phyloP scores from a whole-genome alignment of 257 asterid species.

The Cruciata laevipes region DNA sequence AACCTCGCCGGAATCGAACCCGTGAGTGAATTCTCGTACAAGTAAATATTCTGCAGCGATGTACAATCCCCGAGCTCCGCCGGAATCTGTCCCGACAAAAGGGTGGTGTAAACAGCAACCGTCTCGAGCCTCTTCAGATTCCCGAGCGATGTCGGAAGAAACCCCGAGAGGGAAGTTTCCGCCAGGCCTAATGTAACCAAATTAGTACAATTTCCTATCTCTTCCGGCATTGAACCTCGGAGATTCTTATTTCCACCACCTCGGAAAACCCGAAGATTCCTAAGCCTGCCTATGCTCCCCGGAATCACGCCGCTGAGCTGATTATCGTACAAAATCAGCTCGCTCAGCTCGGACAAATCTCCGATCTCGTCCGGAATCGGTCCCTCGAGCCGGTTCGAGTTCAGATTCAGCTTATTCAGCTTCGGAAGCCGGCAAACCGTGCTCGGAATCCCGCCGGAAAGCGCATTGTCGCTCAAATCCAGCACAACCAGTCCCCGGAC shows the following conservation, averaged over 20 bases:
- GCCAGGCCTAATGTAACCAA: slow-evolving; percentile 56
- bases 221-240: slow-evolving; percentile 52
- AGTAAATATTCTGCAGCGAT: slow-evolving; percentile 37
- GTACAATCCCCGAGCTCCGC: slow-evolving; percentile 60
- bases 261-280: slow-evolving; percentile 43
- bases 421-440: slow-evolving; percentile 33
- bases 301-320: slow-evolving; percentile 58
- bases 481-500: slow-evolving; percentile 34
- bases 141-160: slow-evolving; percentile 58
- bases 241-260: slow-evolving; percentile 80
- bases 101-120: slow-evolving; percentile 57
- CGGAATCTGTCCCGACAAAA: slow-evolving; percentile 72
- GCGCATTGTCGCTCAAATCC: slow-evolving; percentile 58
- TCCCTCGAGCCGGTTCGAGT: slow-evolving; percentile 48
- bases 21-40: slow-evolving; percentile 59
- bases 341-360: slow-evolving; percentile 33
- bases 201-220: slow-evolving; percentile 58
- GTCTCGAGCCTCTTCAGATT: slow-evolving; percentile 47
- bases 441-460: slow-evolving; percentile 55
- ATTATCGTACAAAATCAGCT: slow-evolving; percentile 49
- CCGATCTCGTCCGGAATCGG: slow-evolving; percentile 48
- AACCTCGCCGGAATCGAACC: slow-evolving; percentile 55
- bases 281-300: slow-evolving; percentile 44
- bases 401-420: slow-evolving; percentile 44
- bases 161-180: slow-evolving; percentile 67